phyloP scores from a whole-genome alignment of 139 green algal species.

The Chlorella sorokiniana region DNA sequence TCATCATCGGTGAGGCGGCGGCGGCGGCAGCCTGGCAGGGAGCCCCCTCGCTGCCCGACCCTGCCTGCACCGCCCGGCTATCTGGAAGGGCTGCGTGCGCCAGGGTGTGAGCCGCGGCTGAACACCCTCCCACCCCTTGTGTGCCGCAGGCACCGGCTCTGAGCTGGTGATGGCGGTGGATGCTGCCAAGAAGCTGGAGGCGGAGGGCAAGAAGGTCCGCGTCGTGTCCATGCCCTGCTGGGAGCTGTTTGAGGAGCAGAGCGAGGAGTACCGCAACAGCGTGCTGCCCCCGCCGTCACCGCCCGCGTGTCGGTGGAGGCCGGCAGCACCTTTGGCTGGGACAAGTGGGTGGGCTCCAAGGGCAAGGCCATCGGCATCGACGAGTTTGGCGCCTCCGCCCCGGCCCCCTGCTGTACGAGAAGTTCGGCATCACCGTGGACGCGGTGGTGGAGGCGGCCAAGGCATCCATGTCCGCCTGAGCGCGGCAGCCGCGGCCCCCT shows the following conservation, averaged over 20 bases:
- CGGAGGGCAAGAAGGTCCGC: slow-evolving; percentile 85
- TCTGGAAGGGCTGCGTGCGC: no score
- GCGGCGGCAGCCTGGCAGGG: background rate
- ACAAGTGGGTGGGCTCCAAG: slow-evolving; percentile 80
- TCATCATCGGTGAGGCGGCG: slow-evolving; percentile 82
- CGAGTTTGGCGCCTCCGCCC: slow-evolving; percentile 94
- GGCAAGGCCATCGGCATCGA: slow-evolving; percentile 91
- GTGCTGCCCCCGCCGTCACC: slow-evolving; percentile 80
- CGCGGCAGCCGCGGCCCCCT: background rate
- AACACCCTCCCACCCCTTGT: background rate
- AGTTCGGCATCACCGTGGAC: slow-evolving; percentile 91
- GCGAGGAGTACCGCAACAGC: slow-evolving; percentile 34
- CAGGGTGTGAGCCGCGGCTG: no score
- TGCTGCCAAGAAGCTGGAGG: slow-evolving; percentile 82
- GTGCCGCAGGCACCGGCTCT: slow-evolving; percentile 68
- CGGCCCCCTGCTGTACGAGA: slow-evolving; percentile 86
- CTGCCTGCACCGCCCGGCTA: no score
- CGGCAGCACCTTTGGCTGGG: slow-evolving; percentile 91
- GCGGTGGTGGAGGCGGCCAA: slow-evolving; percentile 82
- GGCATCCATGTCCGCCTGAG: slow-evolving; percentile 40
- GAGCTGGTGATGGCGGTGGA: slow-evolving; percentile 90
- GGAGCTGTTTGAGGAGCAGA: slow-evolving; percentile 98
- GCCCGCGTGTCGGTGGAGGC: slow-evolving; percentile 93
- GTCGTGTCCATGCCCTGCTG: slow-evolving; percentile 96
- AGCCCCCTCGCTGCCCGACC: background rate